Conservation (phyloP, 2,329 filamentous ascomycete genomes). For the Metarhizium sp. region DNA sequence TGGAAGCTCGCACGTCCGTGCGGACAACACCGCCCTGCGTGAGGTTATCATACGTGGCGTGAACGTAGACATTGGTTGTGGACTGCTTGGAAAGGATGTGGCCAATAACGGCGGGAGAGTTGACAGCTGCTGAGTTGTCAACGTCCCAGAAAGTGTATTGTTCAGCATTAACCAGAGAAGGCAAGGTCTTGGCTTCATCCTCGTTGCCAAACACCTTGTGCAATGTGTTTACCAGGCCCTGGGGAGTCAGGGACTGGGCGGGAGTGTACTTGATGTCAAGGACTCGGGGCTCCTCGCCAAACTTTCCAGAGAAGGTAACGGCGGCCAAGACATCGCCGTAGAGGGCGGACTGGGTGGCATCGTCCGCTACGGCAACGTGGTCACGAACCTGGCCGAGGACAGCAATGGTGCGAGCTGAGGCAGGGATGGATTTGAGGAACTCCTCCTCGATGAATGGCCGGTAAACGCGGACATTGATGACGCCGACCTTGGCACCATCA, state of each 20-base stretch:
- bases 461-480: slow-evolving; percentile 88
- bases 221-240: slow-evolving; percentile 41
- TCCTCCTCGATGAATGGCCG: slow-evolving; percentile 91
- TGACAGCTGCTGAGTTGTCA: slow-evolving; percentile 60
- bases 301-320: slow-evolving; percentile 66
- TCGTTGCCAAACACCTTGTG: slow-evolving; percentile 46
- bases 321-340: slow-evolving; percentile 88
- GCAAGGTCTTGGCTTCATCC: slow-evolving; percentile 31
- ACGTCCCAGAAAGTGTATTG: slow-evolving; percentile 94
- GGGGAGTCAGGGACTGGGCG: slow-evolving; percentile 45
- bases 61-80: slow-evolving; percentile 51
- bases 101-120: slow-evolving; percentile 53
- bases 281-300: slow-evolving; percentile 53
- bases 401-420: slow-evolving; percentile 64
- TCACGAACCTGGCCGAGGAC: slow-evolving; percentile 84
- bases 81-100: slow-evolving; percentile 61
- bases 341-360: slow-evolving; percentile 70
- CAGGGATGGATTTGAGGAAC: slow-evolving; percentile 74
- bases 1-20: slow-evolving; percentile 76
- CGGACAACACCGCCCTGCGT: slow-evolving; percentile 70
- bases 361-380: slow-evolving; percentile 62
- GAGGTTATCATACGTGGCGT: slow-evolving; percentile 55
- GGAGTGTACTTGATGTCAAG: slow-evolving; percentile 87
- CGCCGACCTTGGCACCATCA: slow-evolving; percentile 70
- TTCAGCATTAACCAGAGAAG: slow-evolving; percentile 48